phyloP scores from a whole-genome alignment of 2,329 filamentous ascomycete genomes.

The Coniochaeta pulveracea region DNA sequence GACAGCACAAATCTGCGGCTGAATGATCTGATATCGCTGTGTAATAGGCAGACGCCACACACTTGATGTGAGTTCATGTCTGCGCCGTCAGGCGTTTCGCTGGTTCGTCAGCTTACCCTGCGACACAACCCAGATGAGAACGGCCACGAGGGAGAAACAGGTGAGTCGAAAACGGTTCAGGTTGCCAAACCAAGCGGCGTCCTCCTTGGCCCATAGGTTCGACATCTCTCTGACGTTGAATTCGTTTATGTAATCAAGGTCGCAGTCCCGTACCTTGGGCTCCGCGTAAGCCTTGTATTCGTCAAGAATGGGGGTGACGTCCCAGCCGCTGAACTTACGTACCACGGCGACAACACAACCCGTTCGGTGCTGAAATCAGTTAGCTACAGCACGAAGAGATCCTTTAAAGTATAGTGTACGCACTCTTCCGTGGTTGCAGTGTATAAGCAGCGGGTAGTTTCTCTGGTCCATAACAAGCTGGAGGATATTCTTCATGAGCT shows the following conservation, averaged over 20 bases:
- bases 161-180: slow-evolving; percentile 15
- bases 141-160: slow-evolving; percentile 29
- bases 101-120: too few species aligned
- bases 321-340: slow-evolving; percentile 62
- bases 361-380: slow-evolving; percentile 58
- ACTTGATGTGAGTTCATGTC: too few species aligned
- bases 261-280: slow-evolving; percentile 48
- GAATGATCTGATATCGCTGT: too few species aligned
- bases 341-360: slow-evolving; percentile 79
- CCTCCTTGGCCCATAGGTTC: slow-evolving; percentile 14
- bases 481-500: slow-evolving; percentile 61
- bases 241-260: slow-evolving; percentile 44
- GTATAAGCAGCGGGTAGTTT: slow-evolving; percentile 74
- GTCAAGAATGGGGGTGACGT: slow-evolving; percentile 46
- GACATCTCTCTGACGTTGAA: slow-evolving; percentile 32
- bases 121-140: slow-evolving; percentile 29
- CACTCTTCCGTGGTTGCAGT: slow-evolving; percentile 87
- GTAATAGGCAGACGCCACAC: too few species aligned
- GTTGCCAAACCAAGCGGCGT: too few species aligned
- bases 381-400: neutral
- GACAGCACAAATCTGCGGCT: too few species aligned
- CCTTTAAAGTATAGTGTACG: slow-evolving; percentile 11
- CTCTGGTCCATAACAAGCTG: slow-evolving; percentile 56
- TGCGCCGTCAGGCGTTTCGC: too few species aligned
- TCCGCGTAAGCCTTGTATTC: slow-evolving; percentile 63